Evolutionary conservation across 2,329 filamentous ascomycete genomes (phyloP).

Genomic region (Scorias spongiosa): DNA sequence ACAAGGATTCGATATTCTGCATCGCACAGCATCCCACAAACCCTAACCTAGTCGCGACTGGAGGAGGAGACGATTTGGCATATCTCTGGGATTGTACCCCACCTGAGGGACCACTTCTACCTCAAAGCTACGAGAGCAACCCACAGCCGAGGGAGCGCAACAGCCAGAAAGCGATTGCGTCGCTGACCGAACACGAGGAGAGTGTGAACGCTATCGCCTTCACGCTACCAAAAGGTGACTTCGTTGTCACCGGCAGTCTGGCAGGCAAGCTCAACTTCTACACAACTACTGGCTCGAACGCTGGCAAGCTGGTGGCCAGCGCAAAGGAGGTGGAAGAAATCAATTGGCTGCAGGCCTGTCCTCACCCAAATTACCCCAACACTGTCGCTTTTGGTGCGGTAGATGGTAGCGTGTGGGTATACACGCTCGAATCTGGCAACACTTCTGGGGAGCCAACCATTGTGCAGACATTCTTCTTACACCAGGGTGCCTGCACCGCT

Average conservation of each 20-base stretch:
- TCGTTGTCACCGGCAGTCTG: constrained; percentile 70
- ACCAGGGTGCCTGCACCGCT: constrained; percentile 73
- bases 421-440: constrained; percentile 60
- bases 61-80: constrained; percentile 71
- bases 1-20: constrained; percentile 85
- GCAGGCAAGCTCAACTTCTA: constrained; percentile 63
- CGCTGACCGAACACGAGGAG: constrained; percentile 80
- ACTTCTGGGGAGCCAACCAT: constrained; percentile 54
- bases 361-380: constrained; percentile 56
- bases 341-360: constrained; percentile 74
- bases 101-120: constrained; percentile 50
- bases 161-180: constrained; percentile 50
- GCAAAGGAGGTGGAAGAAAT: constrained; percentile 86
- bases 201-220: constrained; percentile 79
- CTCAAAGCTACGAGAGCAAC: constrained; percentile 56
- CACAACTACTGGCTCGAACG: constrained; percentile 7
- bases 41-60: constrained; percentile 68
- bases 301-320: constrained; percentile 51
- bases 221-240: constrained; percentile 68
- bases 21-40: constrained; percentile 82
- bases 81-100: constrained; percentile 72
- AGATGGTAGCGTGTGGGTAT: constrained; percentile 92
- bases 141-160: constrained; percentile 42
- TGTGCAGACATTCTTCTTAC: constrained; percentile 81
- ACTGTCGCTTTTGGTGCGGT: constrained; percentile 74